These are phyloP conservation scores for Claviceps digitariae DNA, from an alignment of 2,329 filamentous ascomycete species.

Conservation along the genomic window DNA sequence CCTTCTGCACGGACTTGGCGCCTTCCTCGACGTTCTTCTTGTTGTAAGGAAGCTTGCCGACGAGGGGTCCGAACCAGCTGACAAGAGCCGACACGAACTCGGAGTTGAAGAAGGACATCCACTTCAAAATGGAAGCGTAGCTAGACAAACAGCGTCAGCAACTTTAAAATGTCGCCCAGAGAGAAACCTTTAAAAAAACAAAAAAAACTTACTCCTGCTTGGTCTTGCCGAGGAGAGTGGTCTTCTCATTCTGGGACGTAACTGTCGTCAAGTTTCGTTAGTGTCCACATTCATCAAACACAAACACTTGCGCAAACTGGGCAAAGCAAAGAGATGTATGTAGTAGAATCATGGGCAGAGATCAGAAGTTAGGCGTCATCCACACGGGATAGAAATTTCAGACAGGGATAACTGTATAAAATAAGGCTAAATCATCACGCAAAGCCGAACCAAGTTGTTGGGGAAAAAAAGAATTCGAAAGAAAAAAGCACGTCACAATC, in stretches of 20 bases:
- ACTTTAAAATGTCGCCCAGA: not conserved
- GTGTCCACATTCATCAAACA: slow-evolving; percentile 7
- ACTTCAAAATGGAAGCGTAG: slow-evolving; percentile 93
- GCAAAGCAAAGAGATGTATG: slow-evolving; percentile 3
- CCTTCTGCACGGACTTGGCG: slow-evolving; percentile 54
- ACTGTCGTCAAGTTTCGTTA: slow-evolving; percentile 42
- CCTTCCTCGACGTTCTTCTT: slow-evolving; percentile 89
- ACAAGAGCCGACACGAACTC: slow-evolving; percentile 65
- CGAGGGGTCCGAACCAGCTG: slow-evolving; percentile 75
- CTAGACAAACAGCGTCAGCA: slow-evolving; percentile 23
- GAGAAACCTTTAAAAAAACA: too few relatives aligned
- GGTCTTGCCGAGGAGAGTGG: slow-evolving; percentile 96
- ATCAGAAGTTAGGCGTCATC: slow-evolving; percentile 83
- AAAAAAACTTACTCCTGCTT: slow-evolving; percentile 76
- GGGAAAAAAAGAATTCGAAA: not conserved
- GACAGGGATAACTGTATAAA: slow-evolving; percentile 97
- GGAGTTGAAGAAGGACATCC: slow-evolving; percentile 93
- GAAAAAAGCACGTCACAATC: not conserved
- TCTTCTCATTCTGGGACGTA: slow-evolving; percentile 99
- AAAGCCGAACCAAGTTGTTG: not conserved
- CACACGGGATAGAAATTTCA: slow-evolving; percentile 67
- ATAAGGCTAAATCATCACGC: slow-evolving; percentile 60
- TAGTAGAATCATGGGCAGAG: slow-evolving; percentile 14
- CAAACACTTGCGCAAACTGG: not conserved
- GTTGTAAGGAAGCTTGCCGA: slow-evolving; percentile 80